Evolutionary conservation across 805 yeast species (phyloP).

Genomic region (Cyberlindnera xishuangbannaensis): DNA sequence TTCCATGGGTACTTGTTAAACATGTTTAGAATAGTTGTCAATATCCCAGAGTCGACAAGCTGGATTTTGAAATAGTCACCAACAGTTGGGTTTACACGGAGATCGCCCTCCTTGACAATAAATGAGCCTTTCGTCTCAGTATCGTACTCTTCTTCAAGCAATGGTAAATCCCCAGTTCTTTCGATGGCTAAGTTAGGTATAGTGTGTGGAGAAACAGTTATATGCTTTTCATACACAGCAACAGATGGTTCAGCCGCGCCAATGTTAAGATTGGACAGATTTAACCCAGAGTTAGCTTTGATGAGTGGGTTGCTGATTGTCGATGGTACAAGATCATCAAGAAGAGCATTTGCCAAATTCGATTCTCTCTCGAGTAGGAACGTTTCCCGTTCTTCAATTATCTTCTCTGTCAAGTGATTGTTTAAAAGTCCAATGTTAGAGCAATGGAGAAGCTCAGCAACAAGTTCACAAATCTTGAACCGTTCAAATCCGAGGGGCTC

Average conservation of each 20-base stretch:
- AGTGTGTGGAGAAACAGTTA: constrained; percentile 23
- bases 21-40: constrained; percentile 56
- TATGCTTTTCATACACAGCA: constrained; percentile 21
- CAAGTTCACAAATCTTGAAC: constrained; percentile 85
- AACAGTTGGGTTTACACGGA: constrained; percentile 53
- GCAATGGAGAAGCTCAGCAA: constrained; percentile 92
- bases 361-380: constrained; percentile 38
- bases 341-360: constrained; percentile 22
- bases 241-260: constrained; percentile 27
- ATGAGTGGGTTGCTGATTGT: not conserved
- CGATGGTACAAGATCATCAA: constrained; percentile 20
- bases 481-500: constrained; percentile 90
- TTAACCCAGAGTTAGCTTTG: constrained; percentile 10
- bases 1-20: constrained; percentile 78
- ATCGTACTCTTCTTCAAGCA: constrained; percentile 4
- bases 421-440: constrained; percentile 91
- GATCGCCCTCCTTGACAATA: constrained; percentile 17
- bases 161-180: constrained; percentile 12
- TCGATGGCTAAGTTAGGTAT: constrained; percentile 9
- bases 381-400: constrained; percentile 65
- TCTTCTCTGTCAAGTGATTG: constrained; percentile 62
- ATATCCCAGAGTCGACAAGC: constrained; percentile 56
- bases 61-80: constrained; percentile 72
- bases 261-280: constrained; percentile 21
- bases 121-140: constrained; percentile 1